Evolutionary conservation across 2,329 filamentous ascomycete genomes (phyloP).

Genomic region (Claviceps pazoutovae): DNA sequence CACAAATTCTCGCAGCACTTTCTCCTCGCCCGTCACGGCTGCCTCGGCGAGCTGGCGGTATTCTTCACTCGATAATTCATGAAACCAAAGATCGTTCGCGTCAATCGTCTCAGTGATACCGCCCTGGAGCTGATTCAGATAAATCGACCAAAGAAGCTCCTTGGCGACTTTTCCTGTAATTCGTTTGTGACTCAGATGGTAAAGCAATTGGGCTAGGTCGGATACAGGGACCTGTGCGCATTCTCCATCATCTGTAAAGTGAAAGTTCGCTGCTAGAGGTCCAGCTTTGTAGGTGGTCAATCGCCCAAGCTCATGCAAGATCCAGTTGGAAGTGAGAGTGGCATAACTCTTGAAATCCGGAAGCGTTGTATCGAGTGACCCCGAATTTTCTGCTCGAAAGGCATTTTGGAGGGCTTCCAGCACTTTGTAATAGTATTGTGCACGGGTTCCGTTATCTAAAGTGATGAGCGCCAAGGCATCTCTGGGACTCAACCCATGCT

Average conservation of each 20-base stretch:
- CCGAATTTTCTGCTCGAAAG: constrained; percentile 11
- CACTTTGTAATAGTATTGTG: constrained; percentile 69
- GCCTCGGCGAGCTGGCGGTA: constrained; percentile 33
- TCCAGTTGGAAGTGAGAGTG: constrained; percentile 47
- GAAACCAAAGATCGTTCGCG: constrained; percentile 38
- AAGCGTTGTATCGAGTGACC: constrained; percentile 2
- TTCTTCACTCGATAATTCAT: constrained; percentile 32
- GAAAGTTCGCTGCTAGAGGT: constrained; percentile 16
- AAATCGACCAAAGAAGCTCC: constrained; percentile 40
- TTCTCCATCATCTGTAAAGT: constrained; percentile 31
- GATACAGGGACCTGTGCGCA: constrained; percentile 31
- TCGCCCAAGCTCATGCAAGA: constrained; percentile 62
- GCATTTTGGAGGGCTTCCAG: constrained; percentile 31
- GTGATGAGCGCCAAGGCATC: constrained; percentile 71
- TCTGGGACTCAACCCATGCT: constrained; percentile 59
- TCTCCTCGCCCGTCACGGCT: constrained; percentile 31
- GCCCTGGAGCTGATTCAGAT: constrained; percentile 30
- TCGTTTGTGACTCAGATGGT: constrained; percentile 30
- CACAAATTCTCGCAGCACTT: constrained; percentile 32
- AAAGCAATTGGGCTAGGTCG: constrained; percentile 37
- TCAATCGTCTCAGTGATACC: constrained; percentile 32
- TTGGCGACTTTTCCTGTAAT: constrained; percentile 45
- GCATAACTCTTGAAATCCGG: constrained; percentile 24
- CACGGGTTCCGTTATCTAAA: constrained; percentile 62
- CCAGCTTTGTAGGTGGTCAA: constrained; percentile 39